Evolutionary conservation across 495 filamentous ascomycete genomes (phyloP), one percentile per base, ranked within the genome.

Genomic region (Pyrenula massariospora): DNA sequence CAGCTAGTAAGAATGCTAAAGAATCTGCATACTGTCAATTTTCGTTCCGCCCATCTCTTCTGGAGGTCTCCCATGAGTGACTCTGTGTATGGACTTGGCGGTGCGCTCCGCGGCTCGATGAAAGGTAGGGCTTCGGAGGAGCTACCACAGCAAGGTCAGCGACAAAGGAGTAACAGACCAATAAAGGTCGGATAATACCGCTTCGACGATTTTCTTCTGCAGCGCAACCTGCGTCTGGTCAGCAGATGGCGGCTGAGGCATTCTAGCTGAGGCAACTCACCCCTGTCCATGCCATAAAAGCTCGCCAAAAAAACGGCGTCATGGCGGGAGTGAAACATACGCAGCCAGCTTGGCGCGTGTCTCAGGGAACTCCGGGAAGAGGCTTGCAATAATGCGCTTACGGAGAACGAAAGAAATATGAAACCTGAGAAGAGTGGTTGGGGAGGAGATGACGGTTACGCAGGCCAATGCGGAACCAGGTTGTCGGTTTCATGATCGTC

Each of bases 111-210:
- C 83, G 55, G 68, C 70, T 12, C 77, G 70, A 63, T 85, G 83
- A 64, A 84, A 86, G 42, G 73, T 62, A 2, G 77, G 79, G 63
- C 82, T 85, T 55, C 66, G 62, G 50, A 85, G 72, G 55, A 86
- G 77, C 83, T 85, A 64, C 53, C 50, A 52, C 19, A 52, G n/a
- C 50, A 10, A 10, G 8, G 50, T 52, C 22, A 24, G 50, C 22
- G 50, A 52, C 20, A 5, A 19, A 52, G 8, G 20, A 24, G 5
- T 19, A 8, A 10, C 10, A 52, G 50, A 10, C 8, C 5, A 52
- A 20, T 52, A 5, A 8, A 10, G 22, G 50, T 8, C 8, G 8
- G 15, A 42, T 42, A n/a, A 15, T 42, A 42, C 31, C 15, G 31
- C 31, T 8, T 42, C 31, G 31, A 42, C 31, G 31, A 42, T 42